Evolutionary conservation across 441 rosid species (phyloP), one percentile per base, ranked within the genome.

Genomic region (Populus hybrid): DNA sequence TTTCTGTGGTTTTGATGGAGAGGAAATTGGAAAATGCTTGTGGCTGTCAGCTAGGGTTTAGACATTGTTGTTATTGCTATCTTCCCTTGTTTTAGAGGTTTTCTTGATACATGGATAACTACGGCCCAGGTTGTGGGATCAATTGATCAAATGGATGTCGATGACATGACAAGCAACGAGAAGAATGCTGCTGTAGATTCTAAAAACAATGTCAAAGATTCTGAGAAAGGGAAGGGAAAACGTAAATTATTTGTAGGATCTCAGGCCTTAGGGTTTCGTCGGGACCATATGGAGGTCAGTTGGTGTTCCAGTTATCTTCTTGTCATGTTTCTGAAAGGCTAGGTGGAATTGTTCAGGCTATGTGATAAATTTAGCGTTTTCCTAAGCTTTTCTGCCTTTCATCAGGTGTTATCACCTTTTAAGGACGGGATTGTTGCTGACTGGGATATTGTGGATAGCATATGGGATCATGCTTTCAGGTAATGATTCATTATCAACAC

Each of bases 381-480:
- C 42, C 72, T 77, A 71, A 40, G 67, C 72, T 78, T 18, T 69
- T 54, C 12, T 64, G 75, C 77, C 61, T 77, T 78, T 79, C 7
- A 61, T 80, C 87, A 95, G 99, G 87, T 97, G 7, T 24, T 92
- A 75, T 90, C 98, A 63, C 95, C 98, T n/a, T 82, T 95, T 26
- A 95, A 91, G 87, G 97, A 95, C 85, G 99, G 99, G 72, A 71
- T 95, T 63, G 98, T 97, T 77, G 97, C 85, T 66, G 99, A 95
- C 73, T 97, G 99, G 99, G 99, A 97, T 78, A 87, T 93, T 63
- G 97, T 95, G 77, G 99, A 97, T 81, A 90, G 79, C 75, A 91
- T 97, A 84, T 97, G 99, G 99, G 99, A 97, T 38, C 99, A 97
- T 87, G 97, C 99, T 85, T 90, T 95, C 82, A 88, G 89, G 99